A percentile compares a stretch with the other conserved stretches of the same genome.
phyloP scores from a whole-genome alignment of 2,329 filamentous ascomycete genomes.

The Ramichloridium luteum region DNA sequence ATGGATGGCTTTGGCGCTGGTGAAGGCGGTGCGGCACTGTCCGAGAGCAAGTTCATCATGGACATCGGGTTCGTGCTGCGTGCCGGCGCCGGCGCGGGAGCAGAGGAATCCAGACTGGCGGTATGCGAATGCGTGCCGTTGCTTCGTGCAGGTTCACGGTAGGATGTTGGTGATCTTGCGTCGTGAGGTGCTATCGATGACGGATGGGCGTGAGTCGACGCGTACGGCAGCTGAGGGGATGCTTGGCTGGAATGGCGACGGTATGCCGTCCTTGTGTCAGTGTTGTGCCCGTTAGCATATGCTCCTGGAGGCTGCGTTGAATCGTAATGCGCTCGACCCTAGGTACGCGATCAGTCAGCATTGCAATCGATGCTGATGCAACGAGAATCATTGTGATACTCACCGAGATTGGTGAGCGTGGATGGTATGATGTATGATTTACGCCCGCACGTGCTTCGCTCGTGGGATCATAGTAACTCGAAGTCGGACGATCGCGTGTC shows the following conservation, averaged over 20 bases:
- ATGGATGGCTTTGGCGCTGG: constrained; percentile 3
- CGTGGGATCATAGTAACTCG: constrained; percentile 40
- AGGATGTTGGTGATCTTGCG: constrained; percentile 26
- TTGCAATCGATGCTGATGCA: no score
- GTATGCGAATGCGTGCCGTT: constrained; percentile 20
- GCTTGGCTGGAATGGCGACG: constrained; percentile 17
- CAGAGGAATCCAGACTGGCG: constrained; percentile 14
- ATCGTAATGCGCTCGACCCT: constrained; percentile 5
- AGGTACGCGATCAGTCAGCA: constrained; percentile 2
- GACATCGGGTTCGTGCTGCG: constrained; percentile 83
- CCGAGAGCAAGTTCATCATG: constrained; percentile 87
- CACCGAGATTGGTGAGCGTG: constrained; percentile 22
- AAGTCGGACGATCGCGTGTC: constrained; percentile 29
- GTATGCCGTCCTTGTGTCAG: constrained; percentile 10
- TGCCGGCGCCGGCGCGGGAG: constrained; percentile 25
- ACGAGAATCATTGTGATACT: no score
- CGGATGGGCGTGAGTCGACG: constrained; percentile 19
- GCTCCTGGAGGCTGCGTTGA: constrained; percentile 10
- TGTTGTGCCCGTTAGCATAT: constrained; percentile 17
- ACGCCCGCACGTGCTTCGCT: constrained; percentile 32
- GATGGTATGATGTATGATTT: constrained; percentile 28
- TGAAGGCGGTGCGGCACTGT: constrained; percentile 30
- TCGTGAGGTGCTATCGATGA: constrained; percentile 19
- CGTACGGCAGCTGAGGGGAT: constrained; percentile 10
- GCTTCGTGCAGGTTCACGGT: constrained; percentile 19